These are phyloP conservation scores for Alternaria infectoria DNA, from an alignment of 2,329 filamentous ascomycete species.

Conservation along the genomic window DNA sequence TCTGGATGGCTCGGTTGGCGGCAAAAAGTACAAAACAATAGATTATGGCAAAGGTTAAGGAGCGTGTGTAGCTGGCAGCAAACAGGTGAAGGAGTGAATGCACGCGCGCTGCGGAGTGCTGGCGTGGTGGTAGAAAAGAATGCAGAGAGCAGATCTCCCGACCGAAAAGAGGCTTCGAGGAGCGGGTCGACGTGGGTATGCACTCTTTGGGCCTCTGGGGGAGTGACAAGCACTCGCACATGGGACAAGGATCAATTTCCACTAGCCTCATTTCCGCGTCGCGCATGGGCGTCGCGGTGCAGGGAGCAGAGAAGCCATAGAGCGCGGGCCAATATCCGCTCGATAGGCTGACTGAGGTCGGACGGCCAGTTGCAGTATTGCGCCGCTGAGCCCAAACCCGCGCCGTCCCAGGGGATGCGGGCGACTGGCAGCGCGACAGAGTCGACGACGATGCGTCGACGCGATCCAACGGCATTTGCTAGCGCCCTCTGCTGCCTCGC, in stretches of 20 bases:
- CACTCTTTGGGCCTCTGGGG: slow-evolving; percentile 21
- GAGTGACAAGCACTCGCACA: slow-evolving; percentile 23
- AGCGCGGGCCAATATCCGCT: slow-evolving; percentile 22
- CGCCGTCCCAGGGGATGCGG: slow-evolving; percentile 24
- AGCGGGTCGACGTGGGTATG: slow-evolving; percentile 21
- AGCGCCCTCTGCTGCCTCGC: slow-evolving; percentile 4
- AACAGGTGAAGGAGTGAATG: slow-evolving; percentile 25
- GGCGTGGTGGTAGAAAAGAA: slow-evolving; percentile 25
- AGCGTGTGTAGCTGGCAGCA: slow-evolving; percentile 29
- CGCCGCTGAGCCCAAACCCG: slow-evolving; percentile 17
- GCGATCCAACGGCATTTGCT: slow-evolving; percentile 14
- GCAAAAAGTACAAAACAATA: slow-evolving; percentile 26
- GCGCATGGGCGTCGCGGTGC: slow-evolving; percentile 23
- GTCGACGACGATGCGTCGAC: not conserved
- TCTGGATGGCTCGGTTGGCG: slow-evolving; percentile 19
- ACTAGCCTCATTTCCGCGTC: slow-evolving; percentile 34
- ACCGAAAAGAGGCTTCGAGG: slow-evolving; percentile 22
- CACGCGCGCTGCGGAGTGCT: slow-evolving; percentile 34
- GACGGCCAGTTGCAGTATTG: not conserved
- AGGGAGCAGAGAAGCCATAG: slow-evolving; percentile 8
- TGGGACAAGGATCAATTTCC: slow-evolving; percentile 25
- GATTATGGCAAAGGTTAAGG: slow-evolving; percentile 26
- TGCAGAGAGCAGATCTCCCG: slow-evolving; percentile 29
- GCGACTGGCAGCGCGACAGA: slow-evolving; percentile 1
- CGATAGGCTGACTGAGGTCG: slow-evolving; percentile 1